A percentile compares a stretch with the other conserved stretches of the same genome.
These are phyloP conservation scores for Torulaspora quercuum DNA, from an alignment of 805 yeast genomes.

Conservation along the genomic window DNA sequence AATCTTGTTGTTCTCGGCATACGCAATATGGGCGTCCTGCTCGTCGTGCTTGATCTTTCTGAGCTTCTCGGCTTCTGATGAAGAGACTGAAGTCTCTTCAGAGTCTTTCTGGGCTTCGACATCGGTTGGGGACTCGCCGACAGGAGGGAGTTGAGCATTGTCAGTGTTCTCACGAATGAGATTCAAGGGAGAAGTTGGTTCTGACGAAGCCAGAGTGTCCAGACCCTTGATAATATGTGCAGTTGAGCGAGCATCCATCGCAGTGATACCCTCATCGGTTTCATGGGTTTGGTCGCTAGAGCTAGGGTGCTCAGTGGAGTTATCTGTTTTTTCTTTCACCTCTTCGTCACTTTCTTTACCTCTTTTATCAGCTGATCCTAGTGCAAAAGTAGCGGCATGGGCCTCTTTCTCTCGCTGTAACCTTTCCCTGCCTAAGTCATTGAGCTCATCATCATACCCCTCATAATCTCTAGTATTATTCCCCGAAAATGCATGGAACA, in stretches of 20 bases:
- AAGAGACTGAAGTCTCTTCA: conserved; percentile 11
- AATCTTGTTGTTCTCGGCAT: conserved; percentile 65
- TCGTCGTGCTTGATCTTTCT: conserved; percentile 30
- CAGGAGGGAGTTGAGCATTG: conserved; percentile 2
- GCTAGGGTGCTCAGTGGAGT: conserved; percentile 12
- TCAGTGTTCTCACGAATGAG: conserved; percentile 7
- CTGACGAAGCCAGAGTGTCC: conserved; percentile 13
- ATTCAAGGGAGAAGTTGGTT: too few relatives aligned
- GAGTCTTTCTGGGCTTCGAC: conserved; percentile 9
- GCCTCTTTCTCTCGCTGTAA: conserved; percentile 43
- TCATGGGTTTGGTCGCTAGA: conserved; percentile 13
- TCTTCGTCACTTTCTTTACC: conserved; percentile 17
- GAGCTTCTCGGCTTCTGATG: conserved; percentile 19
- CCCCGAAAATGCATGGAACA: conserved; percentile 18
- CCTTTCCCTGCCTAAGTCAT: conserved; percentile 37
- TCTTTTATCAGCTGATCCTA: conserved; percentile 30
- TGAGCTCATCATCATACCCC: conserved; percentile 30
- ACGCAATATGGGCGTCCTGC: conserved; percentile 42
- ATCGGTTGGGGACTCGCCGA: conserved; percentile 12
- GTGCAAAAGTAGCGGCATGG: conserved; percentile 42
- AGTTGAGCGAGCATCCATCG: conserved; percentile 13
- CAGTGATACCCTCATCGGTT: conserved; percentile 6
- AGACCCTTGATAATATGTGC: conserved; percentile 15
- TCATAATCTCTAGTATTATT: conserved; percentile 18
- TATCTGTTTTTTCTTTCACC: conserved; percentile 6